Conservation (phyloP, 495 filamentous ascomycete species). For the Penicillium atrosanguineum region DNA sequence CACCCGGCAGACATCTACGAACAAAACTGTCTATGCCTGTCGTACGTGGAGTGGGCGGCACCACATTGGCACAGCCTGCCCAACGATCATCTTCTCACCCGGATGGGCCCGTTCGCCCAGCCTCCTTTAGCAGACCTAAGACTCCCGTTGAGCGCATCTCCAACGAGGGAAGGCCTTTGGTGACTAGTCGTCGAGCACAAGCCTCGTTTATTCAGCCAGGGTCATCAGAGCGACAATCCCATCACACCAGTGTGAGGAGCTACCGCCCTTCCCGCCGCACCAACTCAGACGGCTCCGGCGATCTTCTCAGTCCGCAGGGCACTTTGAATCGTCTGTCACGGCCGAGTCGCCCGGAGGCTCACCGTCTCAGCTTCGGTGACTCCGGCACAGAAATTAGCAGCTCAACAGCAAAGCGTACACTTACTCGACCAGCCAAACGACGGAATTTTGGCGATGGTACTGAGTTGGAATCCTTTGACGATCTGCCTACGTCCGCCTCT, state of each 20-base stretch:
- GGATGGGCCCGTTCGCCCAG: conserved; percentile 37
- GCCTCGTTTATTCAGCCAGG: conserved; percentile 82
- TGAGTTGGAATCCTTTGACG: conserved; percentile 90
- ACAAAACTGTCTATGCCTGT: conserved; percentile 86
- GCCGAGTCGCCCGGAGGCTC: conserved; percentile 42
- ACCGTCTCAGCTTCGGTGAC: conserved; percentile 38
- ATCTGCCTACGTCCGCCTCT: conserved; percentile 83
- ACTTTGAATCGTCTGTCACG: conserved; percentile 51
- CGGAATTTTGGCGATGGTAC: conserved; percentile 88
- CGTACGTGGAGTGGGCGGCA: conserved; percentile 55
- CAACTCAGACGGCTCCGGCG: conserved; percentile 64
- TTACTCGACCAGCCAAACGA: conserved; percentile 70
- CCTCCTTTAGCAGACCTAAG: conserved; percentile 58
- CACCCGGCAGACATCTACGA: conserved; percentile 71
- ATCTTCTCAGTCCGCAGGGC: conserved; percentile 43
- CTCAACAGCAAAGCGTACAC: conserved; percentile 56
- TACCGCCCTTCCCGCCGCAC: conserved; percentile 69
- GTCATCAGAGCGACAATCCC: conserved; percentile 68
- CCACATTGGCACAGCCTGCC: conserved; percentile 31
- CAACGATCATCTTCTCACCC: conserved; percentile 40
- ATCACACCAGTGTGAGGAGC: conserved; percentile 71
- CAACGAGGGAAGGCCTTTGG: conserved; percentile 44
- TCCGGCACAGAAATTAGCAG: conserved; percentile 45
- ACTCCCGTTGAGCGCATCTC: conserved; percentile 65
- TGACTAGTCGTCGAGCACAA: conserved; percentile 57